Percentiles rank a stretch among this genome's conserved stretches.
These are phyloP conservation scores for Phylloporus arenicola DNA, from an alignment of 768 basidiomycete genomes.

Conservation along the genomic window DNA sequence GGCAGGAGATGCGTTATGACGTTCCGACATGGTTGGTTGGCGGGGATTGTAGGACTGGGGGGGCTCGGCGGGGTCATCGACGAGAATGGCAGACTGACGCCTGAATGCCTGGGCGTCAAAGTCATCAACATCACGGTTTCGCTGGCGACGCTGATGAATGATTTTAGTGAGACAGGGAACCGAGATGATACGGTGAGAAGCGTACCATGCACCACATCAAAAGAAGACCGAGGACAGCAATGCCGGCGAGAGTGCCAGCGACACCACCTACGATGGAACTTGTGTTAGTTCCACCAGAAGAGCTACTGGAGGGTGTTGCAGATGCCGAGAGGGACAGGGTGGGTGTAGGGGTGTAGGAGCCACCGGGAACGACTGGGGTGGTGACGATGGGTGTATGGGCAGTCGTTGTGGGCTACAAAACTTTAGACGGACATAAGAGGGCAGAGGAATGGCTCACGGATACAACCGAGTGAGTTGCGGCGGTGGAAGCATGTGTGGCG, in stretches of 20 bases:
- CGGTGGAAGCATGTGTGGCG: constrained; percentile 3
- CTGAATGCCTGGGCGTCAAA: constrained; percentile 59
- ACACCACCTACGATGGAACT: constrained; percentile 37
- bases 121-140: constrained; percentile 32
- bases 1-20: constrained; percentile 33
- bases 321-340: constrained; percentile 11
- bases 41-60: constrained; percentile 45
- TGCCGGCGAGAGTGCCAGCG: constrained; percentile 41
- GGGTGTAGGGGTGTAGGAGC: constrained; percentile 1
- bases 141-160: constrained; percentile 37
- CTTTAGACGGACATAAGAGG: not conserved
- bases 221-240: constrained; percentile 36
- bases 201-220: constrained; percentile 46
- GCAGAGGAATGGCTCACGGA: constrained; percentile 17
- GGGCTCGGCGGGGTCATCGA: constrained; percentile 46
- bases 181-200: not conserved
- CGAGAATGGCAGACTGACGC: constrained; percentile 55
- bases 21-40: constrained; percentile 63
- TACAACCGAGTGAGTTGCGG: not conserved
- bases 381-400: not conserved
- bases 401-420: not conserved
- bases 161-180: constrained; percentile 4
- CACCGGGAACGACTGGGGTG: not conserved
- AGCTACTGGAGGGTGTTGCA: constrained; percentile 28
- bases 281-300: constrained; percentile 32